Evolutionary conservation across 2,329 filamentous ascomycete species (phyloP), one percentile per base, ranked within the genome.

Genomic region (Lojkania enalia): DNA sequence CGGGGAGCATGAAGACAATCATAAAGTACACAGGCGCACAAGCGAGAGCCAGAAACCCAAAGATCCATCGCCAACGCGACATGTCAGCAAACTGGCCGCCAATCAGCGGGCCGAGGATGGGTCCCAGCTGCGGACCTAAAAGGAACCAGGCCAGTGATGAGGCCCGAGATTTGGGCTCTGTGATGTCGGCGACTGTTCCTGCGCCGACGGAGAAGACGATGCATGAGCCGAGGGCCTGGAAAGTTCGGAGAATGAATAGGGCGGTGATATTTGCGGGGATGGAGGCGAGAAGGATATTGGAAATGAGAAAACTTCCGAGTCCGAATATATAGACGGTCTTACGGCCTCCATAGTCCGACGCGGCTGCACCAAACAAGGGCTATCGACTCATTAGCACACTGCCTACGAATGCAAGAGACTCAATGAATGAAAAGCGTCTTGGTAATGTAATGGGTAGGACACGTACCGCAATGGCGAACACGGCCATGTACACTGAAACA

Each of bases 121-220:
- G 74, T 1, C 74, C 74, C 2, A 74, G 60, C 11, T 75, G 69
- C 3, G 73, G 74, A 0, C 73, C 74, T 25, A 77, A 57, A 5
- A 74, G 57, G 39, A 76, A 75, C 35, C 69, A 64, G 2, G 70
- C 67, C 57, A 77, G 67, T 27, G 71, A 63, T 7, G 65, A 67
- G 5, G 65, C 74, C 18, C 74, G 61, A 15, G 60, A 64, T 31
- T 69, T 61, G 2, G 71, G 72, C 46, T 70, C 70, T 1, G 61
- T 66, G 9, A 72, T 66, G 57, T 76, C 73, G 20, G 70, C 69
- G 3, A 76, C 66, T 4, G 71, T 74, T 2, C 73, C 73, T 2
- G 71, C 72, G 20, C 73, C 73, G 43, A 75, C 65, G 0, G 71
- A 73, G 9, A 69, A 64, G 5, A 74, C 72, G 9, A 71, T 71